Evolutionary conservation across 192 early-diverging fungal species (phyloP).

Genomic region (Backusella sp.): DNA sequence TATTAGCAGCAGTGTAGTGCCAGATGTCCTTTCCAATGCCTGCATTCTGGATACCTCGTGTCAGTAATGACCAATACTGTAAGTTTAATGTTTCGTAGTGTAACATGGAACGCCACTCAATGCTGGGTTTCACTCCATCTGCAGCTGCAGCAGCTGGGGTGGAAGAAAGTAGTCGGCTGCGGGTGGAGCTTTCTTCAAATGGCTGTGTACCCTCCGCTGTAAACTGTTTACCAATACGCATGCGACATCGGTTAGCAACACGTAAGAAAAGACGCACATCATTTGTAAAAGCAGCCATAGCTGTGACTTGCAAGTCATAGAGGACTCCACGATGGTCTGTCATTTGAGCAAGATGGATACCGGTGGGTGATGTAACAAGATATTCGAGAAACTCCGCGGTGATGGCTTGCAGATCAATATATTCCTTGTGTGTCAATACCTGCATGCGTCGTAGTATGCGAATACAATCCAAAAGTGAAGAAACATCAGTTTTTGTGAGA

Average conservation of each 20-base stretch:
- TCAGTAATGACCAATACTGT: slow-evolving; percentile 57
- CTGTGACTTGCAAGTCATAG: slow-evolving; percentile 53
- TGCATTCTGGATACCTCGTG: slow-evolving; percentile 51
- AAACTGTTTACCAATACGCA: slow-evolving; percentile 64
- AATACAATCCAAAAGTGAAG: slow-evolving; percentile 52
- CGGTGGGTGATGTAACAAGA: slow-evolving; percentile 51
- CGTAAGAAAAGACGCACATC: slow-evolving; percentile 54
- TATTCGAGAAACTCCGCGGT: slow-evolving; percentile 53
- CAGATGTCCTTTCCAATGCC: slow-evolving; percentile 53
- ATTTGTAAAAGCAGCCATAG: slow-evolving; percentile 55
- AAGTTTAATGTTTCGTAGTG: slow-evolving; percentile 51
- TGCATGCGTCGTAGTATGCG: slow-evolving; percentile 49
- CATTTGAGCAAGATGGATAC: slow-evolving; percentile 49
- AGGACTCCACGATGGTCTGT: slow-evolving; percentile 57
- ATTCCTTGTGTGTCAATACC: slow-evolving; percentile 58
- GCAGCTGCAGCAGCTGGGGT: background rate
- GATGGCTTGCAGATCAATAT: slow-evolving; percentile 48
- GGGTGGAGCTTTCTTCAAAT: slow-evolving; percentile 17
- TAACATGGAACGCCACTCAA: slow-evolving; percentile 18
- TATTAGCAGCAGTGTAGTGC: slow-evolving; percentile 50
- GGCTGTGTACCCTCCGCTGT: slow-evolving; percentile 33
- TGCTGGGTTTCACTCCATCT: background rate
- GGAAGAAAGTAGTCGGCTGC: slow-evolving; percentile 1
- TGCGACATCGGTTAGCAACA: slow-evolving; percentile 55
- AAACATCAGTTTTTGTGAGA: slow-evolving; percentile 46